Evolutionary conservation across 169 alveolate species (phyloP).

Genomic region (Cyclospora cayetanensis): DNA sequence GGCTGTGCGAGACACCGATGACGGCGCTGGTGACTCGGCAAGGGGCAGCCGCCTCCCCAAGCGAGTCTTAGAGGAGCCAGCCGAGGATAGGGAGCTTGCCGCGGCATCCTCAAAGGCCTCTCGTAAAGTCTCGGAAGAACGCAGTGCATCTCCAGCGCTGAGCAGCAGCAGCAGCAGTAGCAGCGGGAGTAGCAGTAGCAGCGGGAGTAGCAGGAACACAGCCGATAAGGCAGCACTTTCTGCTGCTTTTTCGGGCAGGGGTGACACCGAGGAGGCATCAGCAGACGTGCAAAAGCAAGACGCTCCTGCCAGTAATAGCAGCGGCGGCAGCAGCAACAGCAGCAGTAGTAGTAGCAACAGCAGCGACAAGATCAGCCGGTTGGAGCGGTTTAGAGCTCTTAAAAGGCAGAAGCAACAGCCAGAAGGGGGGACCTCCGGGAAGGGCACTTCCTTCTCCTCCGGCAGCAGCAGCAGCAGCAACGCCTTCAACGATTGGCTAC

Average conservation of each 20-base stretch:
- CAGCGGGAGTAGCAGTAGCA: not conserved
- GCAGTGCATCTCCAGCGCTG: slow-evolving; percentile 3
- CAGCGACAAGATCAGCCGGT: slow-evolving; percentile 47
- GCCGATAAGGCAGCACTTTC: not conserved
- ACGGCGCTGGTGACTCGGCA: not conserved
- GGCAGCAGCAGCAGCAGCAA: not conserved
- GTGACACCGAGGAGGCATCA: not conserved
- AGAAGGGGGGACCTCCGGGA: not conserved
- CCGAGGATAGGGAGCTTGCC: not conserved
- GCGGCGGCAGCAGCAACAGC: slow-evolving; percentile 43
- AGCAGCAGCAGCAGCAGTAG: slow-evolving; percentile 41
- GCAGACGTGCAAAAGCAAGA: not conserved
- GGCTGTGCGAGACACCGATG: not conserved
- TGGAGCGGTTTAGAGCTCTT: slow-evolving; percentile 66
- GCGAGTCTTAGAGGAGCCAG: not conserved
- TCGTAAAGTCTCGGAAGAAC: not conserved
- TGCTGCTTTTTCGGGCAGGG: not conserved
- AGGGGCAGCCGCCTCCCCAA: not conserved
- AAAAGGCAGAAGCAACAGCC: slow-evolving; percentile 50
- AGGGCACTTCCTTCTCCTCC: not conserved
- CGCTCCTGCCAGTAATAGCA: not conserved
- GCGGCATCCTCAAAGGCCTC: not conserved
- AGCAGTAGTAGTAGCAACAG: not conserved
- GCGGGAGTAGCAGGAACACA: slow-evolving; percentile 7
- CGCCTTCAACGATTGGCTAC: slow-evolving; percentile 25